Base-by-base conservation (phyloP, 1,284 basidiomycete genomes). In the Apiotrichum veenhuisii region DNA sequence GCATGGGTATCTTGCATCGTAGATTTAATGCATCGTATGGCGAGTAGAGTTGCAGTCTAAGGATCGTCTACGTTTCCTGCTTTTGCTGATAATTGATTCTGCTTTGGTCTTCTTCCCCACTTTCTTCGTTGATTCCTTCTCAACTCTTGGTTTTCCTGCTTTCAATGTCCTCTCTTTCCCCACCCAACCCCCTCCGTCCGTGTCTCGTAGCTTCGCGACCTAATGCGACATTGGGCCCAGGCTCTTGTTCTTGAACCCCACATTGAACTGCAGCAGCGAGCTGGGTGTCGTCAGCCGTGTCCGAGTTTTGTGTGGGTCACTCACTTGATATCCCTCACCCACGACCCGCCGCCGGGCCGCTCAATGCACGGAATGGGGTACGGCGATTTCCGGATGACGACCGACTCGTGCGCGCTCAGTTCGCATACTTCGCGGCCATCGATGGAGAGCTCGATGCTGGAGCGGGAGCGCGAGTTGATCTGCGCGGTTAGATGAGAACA, bases 331-430 rank as follows among this genome's bases (percentile, higher is more conserved):
- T 98, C 95, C 59, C 89, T 81, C 23, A 97, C 91, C 94, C 94
- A 98, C 64, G 93, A 89, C 65, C 91, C 90, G 66, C 88, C 88
- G 9, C 89, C 88, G 1, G 88, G 85, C 25, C 89, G 82, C 67
- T 90, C 91, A 68, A 94, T 88, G 73, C 93, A 97, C 0, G 94
- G 94, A 33, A 98, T 91, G 9, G 93, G 92, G 69, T 84, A 91
- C 27, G 86, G 85, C 1, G 91, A 95, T 55, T 88, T 88, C 50
- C 87, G 84, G 14, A 98, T 87, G 15, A 86, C 84, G 20, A 96
- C 88, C 2, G 85, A 87, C 77, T 96, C 90, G 15, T 89, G 88
- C 3, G 89, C 87, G 52, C 84, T 81, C 12, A 98, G 82, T 10
- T 88, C 80, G 65, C 87, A 87, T 2, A 91, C 87, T 33, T 85